Evolutionary conservation across 2,329 filamentous ascomycete genomes (phyloP).

Genomic region (Hymenoscyphus occultus): DNA sequence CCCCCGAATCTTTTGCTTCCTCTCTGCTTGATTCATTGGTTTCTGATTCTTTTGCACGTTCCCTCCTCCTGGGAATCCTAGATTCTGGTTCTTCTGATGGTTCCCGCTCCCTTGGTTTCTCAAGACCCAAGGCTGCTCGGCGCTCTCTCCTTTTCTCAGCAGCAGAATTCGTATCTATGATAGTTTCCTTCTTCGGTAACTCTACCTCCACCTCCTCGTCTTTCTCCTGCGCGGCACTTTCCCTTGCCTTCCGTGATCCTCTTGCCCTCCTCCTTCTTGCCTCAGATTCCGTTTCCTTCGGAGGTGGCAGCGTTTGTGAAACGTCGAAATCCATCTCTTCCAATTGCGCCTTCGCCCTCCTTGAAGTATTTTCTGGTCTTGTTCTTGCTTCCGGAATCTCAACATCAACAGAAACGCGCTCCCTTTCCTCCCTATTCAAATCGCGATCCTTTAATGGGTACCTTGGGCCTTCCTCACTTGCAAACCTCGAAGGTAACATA

Average conservation of each 20-base stretch:
- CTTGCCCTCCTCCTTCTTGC: background rate
- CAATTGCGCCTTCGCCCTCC: background rate
- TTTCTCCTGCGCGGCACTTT: background rate
- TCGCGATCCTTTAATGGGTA: background rate
- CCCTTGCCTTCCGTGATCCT: background rate
- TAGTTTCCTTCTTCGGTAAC: background rate
- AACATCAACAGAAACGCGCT: background rate
- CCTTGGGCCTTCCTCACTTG: background rate
- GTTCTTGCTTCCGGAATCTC: background rate
- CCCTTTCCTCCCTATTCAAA: background rate
- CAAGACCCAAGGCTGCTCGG: background rate
- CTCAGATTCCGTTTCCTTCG: background rate
- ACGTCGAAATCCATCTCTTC: background rate
- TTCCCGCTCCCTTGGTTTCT: background rate
- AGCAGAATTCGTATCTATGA: background rate
- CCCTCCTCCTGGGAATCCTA: background rate
- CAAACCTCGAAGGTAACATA: background rate
- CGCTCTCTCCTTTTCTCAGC: background rate
- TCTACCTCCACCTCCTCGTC: background rate
- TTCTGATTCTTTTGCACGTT: background rate
- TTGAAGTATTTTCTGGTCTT: background rate
- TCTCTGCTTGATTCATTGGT: background rate
- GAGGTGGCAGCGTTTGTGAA: background rate
- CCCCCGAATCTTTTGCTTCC: background rate
- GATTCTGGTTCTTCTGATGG: background rate